A percentile compares a stretch with the other conserved stretches of the same genome.
Evolutionary conservation across 2,329 filamentous ascomycete genomes (phyloP).

Genomic region (Drechslera avenae): DNA sequence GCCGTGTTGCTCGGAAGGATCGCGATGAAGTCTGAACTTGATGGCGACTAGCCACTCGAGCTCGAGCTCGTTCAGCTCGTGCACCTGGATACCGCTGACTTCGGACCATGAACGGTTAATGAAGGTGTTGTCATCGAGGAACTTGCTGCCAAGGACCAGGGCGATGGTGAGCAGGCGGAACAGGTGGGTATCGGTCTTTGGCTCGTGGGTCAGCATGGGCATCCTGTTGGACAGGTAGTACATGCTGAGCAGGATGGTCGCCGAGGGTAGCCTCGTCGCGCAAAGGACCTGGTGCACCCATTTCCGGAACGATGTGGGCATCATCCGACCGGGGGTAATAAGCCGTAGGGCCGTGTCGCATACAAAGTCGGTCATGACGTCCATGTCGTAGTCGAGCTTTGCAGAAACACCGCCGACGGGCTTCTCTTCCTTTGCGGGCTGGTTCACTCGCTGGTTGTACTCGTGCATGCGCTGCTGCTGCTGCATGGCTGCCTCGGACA

Average conservation of each 20-base stretch:
- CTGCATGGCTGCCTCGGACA: constrained; percentile 45
- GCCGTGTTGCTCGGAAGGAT: constrained; percentile 76
- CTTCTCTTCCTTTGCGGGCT: constrained; percentile 65
- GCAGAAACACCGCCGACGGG: constrained; percentile 86
- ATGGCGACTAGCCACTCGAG: constrained; percentile 85
- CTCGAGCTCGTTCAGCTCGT: constrained; percentile 84
- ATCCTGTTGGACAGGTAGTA: constrained; percentile 86
- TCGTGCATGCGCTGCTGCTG: constrained; percentile 51
- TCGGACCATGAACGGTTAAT: constrained; percentile 97
- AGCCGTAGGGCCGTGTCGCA: constrained; percentile 82
- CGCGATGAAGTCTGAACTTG: constrained; percentile 84
- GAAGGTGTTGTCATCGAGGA: constrained; percentile 95
- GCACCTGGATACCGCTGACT: constrained; percentile 85
- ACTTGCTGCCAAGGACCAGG: constrained; percentile 89
- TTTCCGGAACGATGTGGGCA: constrained; percentile 80
- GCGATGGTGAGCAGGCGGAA: constrained; percentile 88
- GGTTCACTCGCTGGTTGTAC: constrained; percentile 46
- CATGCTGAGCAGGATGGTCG: constrained; percentile 87
- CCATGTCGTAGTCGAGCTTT: constrained; percentile 95
- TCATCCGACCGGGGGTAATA: constrained; percentile 65
- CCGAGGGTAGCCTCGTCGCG: constrained; percentile 86
- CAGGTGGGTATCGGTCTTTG: constrained; percentile 68
- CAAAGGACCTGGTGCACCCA: constrained; percentile 90
- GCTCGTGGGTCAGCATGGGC: constrained; percentile 67
- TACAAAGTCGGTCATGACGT: constrained; percentile 93